Conservation (phyloP, 1,284 basidiomycete species). For the Ceraceosorus guamensis region DNA sequence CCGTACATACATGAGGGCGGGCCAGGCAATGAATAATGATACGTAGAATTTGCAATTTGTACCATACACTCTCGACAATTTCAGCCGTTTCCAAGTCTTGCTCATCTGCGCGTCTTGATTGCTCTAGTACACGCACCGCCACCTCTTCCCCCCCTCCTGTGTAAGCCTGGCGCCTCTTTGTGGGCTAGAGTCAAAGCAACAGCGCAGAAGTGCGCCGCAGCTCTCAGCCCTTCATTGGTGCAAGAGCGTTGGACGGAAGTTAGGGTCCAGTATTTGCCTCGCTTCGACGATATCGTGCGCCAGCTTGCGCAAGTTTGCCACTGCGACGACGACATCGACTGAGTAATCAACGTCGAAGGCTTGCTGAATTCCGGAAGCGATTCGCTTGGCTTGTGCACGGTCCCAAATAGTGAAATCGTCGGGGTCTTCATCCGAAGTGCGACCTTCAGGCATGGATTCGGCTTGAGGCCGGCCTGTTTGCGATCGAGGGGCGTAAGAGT, state of each 20-base stretch:
- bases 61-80: too few species aligned
- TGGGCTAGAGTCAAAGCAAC: too few species aligned
- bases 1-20: too few species aligned
- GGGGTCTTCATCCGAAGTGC: slow-evolving; percentile 54
- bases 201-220: too few species aligned
- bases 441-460: background rate
- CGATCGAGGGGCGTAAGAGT: slow-evolving; percentile 68
- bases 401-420: slow-evolving; percentile 96
- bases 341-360: slow-evolving; percentile 81
- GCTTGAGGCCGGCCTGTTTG: slow-evolving; percentile 5
- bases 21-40: too few species aligned
- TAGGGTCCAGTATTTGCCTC: slow-evolving; percentile 57
- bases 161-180: too few species aligned
- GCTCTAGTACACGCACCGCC: too few species aligned
- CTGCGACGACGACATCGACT: slow-evolving; percentile 81
- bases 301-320: slow-evolving; percentile 77
- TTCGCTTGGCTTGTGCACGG: slow-evolving; percentile 75
- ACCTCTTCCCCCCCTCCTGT: too few species aligned
- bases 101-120: too few species aligned
- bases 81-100: too few species aligned
- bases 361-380: slow-evolving; percentile 67
- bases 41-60: too few species aligned
- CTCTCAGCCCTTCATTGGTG: too few species aligned
- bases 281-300: slow-evolving; percentile 71
- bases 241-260: slow-evolving; percentile 3